Conservation (phyloP, 2,329 filamentous ascomycete species). For the Purpureocillium takamizusanense region DNA sequence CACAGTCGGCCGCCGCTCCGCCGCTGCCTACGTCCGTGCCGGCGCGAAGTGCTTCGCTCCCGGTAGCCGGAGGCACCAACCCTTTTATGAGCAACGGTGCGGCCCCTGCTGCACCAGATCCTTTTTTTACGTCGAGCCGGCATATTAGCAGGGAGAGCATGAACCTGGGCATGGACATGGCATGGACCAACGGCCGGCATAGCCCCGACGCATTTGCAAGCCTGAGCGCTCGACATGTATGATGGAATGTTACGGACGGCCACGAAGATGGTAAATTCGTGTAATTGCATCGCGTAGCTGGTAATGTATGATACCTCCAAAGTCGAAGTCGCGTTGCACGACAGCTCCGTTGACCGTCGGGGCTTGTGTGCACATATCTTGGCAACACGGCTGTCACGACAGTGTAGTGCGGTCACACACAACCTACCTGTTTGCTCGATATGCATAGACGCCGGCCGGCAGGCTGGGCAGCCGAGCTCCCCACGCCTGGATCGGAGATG, state of each 20-base stretch:
- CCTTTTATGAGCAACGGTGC: constrained; percentile 40
- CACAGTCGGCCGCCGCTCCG: constrained; percentile 16
- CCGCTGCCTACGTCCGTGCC: constrained; percentile 13
- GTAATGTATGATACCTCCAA: no score
- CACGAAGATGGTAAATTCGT: neutral
- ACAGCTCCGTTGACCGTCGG: no score
- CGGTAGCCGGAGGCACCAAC: constrained; percentile 40
- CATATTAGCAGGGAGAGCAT: constrained; percentile 60
- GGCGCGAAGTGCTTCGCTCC: constrained; percentile 21
- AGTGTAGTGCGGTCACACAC: no score
- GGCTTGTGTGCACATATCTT: no score
- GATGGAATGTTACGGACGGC: constrained; percentile 13
- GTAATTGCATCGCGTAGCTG: no score
- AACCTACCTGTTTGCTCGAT: no score
- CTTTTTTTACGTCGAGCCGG: constrained; percentile 25
- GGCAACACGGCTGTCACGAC: no score
- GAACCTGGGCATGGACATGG: constrained; percentile 53
- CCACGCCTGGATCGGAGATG: no score
- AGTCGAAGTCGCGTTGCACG: no score
- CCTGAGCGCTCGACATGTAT: constrained; percentile 53
- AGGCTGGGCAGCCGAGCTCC: no score
- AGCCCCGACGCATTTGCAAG: constrained; percentile 75
- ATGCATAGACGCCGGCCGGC: no score
- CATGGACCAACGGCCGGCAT: constrained; percentile 61
- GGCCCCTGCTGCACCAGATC: constrained; percentile 28